A percentile compares a stretch with the other conserved stretches of the same genome.
Evolutionary conservation across 495 filamentous ascomycete species (phyloP).

Genomic region (Podospora pseudoanserina): DNA sequence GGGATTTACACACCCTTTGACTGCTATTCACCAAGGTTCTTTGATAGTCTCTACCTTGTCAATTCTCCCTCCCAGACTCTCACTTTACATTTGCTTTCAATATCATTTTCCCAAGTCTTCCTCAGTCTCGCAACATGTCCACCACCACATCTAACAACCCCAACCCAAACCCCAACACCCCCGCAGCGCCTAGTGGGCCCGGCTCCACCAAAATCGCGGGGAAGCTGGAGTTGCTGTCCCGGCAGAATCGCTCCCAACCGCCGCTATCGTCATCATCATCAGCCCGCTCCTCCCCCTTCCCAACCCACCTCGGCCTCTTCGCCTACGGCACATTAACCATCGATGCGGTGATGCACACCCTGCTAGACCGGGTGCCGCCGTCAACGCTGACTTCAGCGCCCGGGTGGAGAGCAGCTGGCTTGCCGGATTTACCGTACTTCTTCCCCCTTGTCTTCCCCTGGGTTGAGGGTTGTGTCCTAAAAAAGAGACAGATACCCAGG

Average conservation of each 20-base stretch:
- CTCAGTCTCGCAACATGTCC: too few species aligned
- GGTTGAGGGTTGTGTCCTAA: background rate
- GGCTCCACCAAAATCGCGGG: background rate
- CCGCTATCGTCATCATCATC: background rate
- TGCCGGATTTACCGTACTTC: slow-evolving; percentile 16
- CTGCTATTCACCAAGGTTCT: too few species aligned
- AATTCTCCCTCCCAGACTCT: too few species aligned
- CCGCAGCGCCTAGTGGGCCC: background rate
- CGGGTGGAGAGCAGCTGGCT: slow-evolving; percentile 15
- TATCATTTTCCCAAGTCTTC: background rate
- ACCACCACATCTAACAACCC: background rate
- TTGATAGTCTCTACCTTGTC: too few species aligned
- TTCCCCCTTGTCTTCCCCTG: background rate
- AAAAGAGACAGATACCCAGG: slow-evolving; percentile 12
- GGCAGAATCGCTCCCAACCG: background rate
- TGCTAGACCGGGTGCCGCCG: slow-evolving; percentile 14
- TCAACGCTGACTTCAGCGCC: slow-evolving; percentile 1
- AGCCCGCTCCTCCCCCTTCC: background rate
- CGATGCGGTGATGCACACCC: slow-evolving; percentile 10
- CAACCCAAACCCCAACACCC: background rate
- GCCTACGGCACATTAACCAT: slow-evolving; percentile 16
- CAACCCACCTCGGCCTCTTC: slow-evolving; percentile 8
- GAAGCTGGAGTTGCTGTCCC: background rate
- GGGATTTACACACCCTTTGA: too few species aligned
- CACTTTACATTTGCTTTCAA: too few species aligned